Base-by-base conservation (phyloP, 78 protist species). In the Diacronema lutheri region DNA sequence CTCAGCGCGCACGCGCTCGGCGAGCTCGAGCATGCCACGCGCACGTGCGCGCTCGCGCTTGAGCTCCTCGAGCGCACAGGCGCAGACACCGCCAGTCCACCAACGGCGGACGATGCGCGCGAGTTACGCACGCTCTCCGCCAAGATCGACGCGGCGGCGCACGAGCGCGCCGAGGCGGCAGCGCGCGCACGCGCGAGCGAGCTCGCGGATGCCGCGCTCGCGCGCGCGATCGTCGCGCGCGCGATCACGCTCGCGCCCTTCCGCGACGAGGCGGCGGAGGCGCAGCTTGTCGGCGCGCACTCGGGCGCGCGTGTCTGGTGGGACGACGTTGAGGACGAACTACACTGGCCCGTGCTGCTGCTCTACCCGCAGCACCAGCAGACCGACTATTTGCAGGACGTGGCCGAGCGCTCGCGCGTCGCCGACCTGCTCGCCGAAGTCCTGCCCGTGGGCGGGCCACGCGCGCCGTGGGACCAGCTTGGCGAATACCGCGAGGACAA, bases 221-320 rank as follows among this genome's bases (percentile, higher is more conserved):
- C 12, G 35, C 9, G 5, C 37, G 79, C 79, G 38, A 5, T 71
- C 7, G 16, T 12, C 25, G 38, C 38, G 60, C 79, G 79, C 12
- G 25, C 21, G 35, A 56, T 71, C 38, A 21, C 0, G 19, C n/a
- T 71, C 26, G 31, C 38, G 9, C n/a, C 11, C 35, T 71, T 38
- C 37, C 38, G 0, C 6, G 79, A 71, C 79, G 56, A 38, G 60
- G 21, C 26, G 58, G 0, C 41, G 21, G 6, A 13, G 38, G 41
- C 6, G 56, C 79, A 71, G 56, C 41, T 14, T 37, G 37, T 71
- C 35, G 79, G 79, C 57, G 19, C 12, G 26, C 4, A 6, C 26
- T 40, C 79, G 33, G 79, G 79, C 25, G 79, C 79, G 56, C 79
- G 79, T 37, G 58, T 71, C n/a, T 71, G 79, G 79, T 71, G 5